Base-by-base conservation (phyloP, 768 basidiomycete genomes). In the Tubosaeta sp. region DNA sequence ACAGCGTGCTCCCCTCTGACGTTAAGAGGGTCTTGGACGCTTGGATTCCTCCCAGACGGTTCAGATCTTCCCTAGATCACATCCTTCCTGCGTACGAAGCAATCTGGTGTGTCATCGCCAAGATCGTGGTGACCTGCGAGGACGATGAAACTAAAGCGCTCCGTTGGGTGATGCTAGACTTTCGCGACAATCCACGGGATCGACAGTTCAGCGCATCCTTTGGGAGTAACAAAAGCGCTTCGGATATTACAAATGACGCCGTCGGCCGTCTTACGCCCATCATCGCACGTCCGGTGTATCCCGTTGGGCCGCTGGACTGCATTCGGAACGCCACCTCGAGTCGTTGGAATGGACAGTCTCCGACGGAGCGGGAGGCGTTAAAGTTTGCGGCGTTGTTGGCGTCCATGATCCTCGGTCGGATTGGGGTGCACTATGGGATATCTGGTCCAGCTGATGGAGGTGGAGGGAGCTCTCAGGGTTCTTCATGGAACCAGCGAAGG, bases 1-100 rank as follows among this genome's bases (percentile, higher is more conserved):
- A 12, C 25, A 65, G 12, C 56, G 53, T 53, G 0, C 71, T 77
- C 41, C 66, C 74, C 0, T 22, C 61, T 0, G 60, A 61, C 1
- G 64, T 82, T 6, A 72, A 73, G 43, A 6, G 42, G 3, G 67
- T 67, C 44, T 64, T 84, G 19, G 64, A 69, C 3, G 60, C 50
- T 2, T 76, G 83, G 54, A 54, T 84, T 22, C 72, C 76, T 32
- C 47, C 43, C 1, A 57, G 63, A 1, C 52, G 27, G 5, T 52
- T 59, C 45, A 43, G 34, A 16, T 22, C 34, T 41, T 76, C 79
- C 0, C 63, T 84, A 14, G 73, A 83, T 42, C 73, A 74, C 51
- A 71, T 85, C 50, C 74, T 85, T 41, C 83, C 83, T 0, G 67
- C 78, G 1, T 85, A 80, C 72, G 84, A 85, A 60, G 80, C 78